Percentiles rank a stretch among this genome's conserved stretches.
Conservation (phyloP, 106 monocot species). For the Narthecium ossifragum region DNA sequence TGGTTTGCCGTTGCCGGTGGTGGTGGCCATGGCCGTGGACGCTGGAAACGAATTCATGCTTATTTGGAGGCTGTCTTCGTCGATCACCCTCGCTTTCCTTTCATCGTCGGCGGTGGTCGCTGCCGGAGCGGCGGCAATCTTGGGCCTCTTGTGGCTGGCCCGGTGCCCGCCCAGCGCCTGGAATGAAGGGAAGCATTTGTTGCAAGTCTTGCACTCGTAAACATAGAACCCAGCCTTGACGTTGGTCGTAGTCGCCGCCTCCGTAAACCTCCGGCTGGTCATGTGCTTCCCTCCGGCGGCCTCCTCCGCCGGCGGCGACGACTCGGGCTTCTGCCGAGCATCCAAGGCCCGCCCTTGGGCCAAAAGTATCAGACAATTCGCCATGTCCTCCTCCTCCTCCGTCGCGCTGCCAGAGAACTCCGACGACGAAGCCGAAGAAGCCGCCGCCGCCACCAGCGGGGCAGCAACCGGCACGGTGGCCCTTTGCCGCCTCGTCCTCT, state of each 20-base stretch:
- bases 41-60: conserved; percentile 8
- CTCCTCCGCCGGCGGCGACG: not conserved
- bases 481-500: conserved; percentile 22
- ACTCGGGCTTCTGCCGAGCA: not conserved
- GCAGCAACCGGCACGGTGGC: conserved; percentile 5
- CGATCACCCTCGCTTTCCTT: not conserved
- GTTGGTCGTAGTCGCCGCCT: conserved; percentile 15
- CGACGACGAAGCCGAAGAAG: conserved; percentile 23
- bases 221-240: conserved; percentile 23
- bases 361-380: conserved; percentile 67
- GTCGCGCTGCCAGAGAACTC: conserved; percentile 16
- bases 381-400: conserved; percentile 65
- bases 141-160: conserved; percentile 50
- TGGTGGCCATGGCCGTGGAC: not conserved
- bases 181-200: conserved; percentile 56
- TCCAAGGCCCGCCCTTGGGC: conserved; percentile 28
- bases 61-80: conserved; percentile 12
- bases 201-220: conserved; percentile 72
- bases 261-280: conserved; percentile 30
- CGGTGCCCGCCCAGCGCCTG: conserved; percentile 86
- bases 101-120: not conserved
- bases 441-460: not conserved
- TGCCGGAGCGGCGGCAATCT: not conserved
- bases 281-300: not conserved
- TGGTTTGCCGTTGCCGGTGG: not conserved